Evolutionary conservation across 495 filamentous ascomycete species (phyloP).

Genomic region (Elasticomyces elasticus): DNA sequence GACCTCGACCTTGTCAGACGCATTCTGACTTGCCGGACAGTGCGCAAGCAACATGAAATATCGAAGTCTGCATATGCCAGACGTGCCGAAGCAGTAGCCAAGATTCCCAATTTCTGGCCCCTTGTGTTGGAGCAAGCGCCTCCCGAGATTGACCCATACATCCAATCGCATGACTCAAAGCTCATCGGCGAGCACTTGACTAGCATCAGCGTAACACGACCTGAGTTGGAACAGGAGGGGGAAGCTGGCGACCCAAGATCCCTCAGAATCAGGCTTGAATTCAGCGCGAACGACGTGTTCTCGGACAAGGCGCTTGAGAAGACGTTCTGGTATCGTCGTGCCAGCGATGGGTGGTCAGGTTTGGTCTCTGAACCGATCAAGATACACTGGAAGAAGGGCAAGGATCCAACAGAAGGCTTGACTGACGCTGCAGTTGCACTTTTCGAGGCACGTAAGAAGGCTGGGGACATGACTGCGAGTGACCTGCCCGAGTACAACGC

Average conservation of each 20-base stretch:
- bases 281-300: conserved; percentile 63
- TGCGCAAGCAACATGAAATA: conserved; percentile 45
- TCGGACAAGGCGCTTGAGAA: conserved; percentile 68
- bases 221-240: conserved; percentile 53
- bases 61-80: conserved; percentile 54
- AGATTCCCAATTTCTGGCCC: conserved; percentile 79
- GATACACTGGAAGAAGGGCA: conserved; percentile 77
- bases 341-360: conserved; percentile 55
- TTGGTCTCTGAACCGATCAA: conserved; percentile 75
- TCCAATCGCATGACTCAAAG: conserved; percentile 64
- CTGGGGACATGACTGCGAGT: conserved; percentile 40
- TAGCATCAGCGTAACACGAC: conserved; percentile 57
- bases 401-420: conserved; percentile 73
- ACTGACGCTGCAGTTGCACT: conserved; percentile 58
- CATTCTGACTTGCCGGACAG: conserved; percentile 30
- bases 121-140: conserved; percentile 78
- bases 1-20: neutral
- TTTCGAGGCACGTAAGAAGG: conserved; percentile 54
- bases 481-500: conserved; percentile 43
- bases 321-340: conserved; percentile 71
- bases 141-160: conserved; percentile 70
- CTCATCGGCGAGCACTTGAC: conserved; percentile 53
- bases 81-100: conserved; percentile 54
- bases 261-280: conserved; percentile 51
- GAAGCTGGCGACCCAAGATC: conserved; percentile 45